Base-by-base conservation (phyloP, 2,329 filamentous ascomycete species). In the Monilinia vaccinii-corymbosi region DNA sequence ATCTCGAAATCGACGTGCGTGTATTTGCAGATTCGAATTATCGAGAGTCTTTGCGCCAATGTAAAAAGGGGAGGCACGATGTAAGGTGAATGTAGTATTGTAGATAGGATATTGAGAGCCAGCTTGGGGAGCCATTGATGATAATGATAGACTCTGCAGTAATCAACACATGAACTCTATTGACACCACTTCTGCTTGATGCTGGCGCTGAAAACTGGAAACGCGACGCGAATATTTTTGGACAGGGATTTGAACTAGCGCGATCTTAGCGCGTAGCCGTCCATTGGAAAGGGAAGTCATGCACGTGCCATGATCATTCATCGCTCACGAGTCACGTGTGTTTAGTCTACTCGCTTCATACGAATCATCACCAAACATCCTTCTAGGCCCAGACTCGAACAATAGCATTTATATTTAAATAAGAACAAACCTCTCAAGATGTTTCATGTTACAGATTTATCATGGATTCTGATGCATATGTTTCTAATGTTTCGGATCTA, bases 31-130 rank as follows among this genome's bases (percentile, higher is more conserved):
- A 45, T 64, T 62, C 4, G 62, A 60, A n/a, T 71, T 69, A 58
- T 69, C 58, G 47, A 77, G 69, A 6, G 75, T 69, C 0, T 67
- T 32, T 3, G 63, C 45, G 61, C 73, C 73, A 52, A 74, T 72
- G 66, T 77, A 74, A 18, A 79, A 72, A 5, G 77, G 76, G n/a
- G 77, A 78, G 14, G 76, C 58, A 61, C 77, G 75, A 62, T 76
- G 75, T 60, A 77, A 68, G 28, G 67, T 71, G 67, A 75, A 78
- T 10, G 74, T 77, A 23, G 74, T 73, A 64, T 74, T 73, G 70
- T 78, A 78, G 56, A 79, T 73, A 16, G 76, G 77, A 64, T 78
- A 71, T 28, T 59, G 56, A n/a, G 25, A 38, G 36, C 38, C 32
- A 40, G 50, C 8, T 56, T 51, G 8, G 32, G 50, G 46, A 31